Evolutionary conservation across 169 alveolate genomes (phyloP).

Genomic region (Theileria annulata): DNA sequence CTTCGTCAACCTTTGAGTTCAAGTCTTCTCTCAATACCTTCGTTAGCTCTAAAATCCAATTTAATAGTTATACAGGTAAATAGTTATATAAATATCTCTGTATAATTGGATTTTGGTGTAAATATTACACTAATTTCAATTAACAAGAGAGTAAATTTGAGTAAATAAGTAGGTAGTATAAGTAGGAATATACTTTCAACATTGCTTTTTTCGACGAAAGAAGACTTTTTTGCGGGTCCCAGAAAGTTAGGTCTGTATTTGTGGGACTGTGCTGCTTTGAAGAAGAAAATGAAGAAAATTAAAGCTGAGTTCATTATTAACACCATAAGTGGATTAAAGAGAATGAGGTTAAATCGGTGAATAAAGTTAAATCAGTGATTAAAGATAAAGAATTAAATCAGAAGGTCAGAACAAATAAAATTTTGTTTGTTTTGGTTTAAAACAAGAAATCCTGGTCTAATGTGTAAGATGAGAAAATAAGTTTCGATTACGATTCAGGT

Average conservation of each 20-base stretch:
- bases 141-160: background rate
- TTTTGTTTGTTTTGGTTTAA: no score
- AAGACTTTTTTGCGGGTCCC: constrained; percentile 10
- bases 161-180: background rate
- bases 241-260: constrained; percentile 4
- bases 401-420: no score
- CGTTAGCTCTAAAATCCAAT: constrained; percentile 31
- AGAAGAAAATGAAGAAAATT: background rate
- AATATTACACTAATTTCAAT: no score
- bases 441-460: no score
- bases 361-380: no score
- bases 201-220: constrained; percentile 6
- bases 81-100: background rate
- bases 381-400: no score
- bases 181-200: constrained; percentile 10
- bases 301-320: constrained; percentile 6
- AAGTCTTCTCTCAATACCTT: constrained; percentile 47
- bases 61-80: constrained; percentile 4
- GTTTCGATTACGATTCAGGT: background rate
- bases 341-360: no score
- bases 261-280: constrained; percentile 15
- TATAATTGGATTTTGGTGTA: no score
- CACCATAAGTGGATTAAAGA: no score
- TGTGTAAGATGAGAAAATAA: no score
- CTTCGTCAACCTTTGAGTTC: constrained; percentile 51